Evolutionary conservation across 805 yeast genomes (phyloP), one percentile per base, ranked within the genome.

Genomic region (Limtongia smithiae): DNA sequence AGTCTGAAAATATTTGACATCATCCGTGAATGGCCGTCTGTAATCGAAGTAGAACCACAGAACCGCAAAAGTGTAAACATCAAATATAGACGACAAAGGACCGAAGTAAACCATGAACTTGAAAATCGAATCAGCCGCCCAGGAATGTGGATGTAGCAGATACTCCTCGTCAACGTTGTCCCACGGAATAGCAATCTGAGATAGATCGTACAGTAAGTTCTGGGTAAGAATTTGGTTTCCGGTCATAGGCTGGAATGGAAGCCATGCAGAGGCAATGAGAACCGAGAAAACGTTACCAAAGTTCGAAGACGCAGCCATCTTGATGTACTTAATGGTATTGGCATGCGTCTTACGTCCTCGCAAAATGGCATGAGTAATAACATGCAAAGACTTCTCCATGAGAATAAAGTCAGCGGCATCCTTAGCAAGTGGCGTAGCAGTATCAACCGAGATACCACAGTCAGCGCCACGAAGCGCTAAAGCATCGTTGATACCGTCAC

Each of bases 401-500:
- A 75, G 63, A 6, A 75, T 76, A 56, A 75, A 71, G 62, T 75
- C 79, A 27, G 77, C 70, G 2, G 80, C 79, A 49, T 75, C 73
- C 59, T 77, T 74, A 2, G 80, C 80, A 28, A 76, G 79, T 60
- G 76, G 79, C 2, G 79, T 74, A 27, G 79, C 80, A 47, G 77
- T 74, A 11, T 78, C 79, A 75, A 76, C 75, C 2, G 79, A 74
- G 59, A 76, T 70, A 50, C 80, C 80, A 45, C 75, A 76, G 57
- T 76, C 79, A 4, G 80, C 79, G 44, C 71, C 73, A 53, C 74
- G 75, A 58, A 76, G 67, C 9, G 80, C 76, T 8, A 79, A 78
- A 0, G 79, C 75, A 60, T 76, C 80, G 62, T 76, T 76, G 35
- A 76, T 78, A 50, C 80, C 80, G 60, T 76, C 80, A 35, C 77